phyloP scores from a whole-genome alignment of 2,329 filamentous ascomycete species.

The Neofusicoccum sp. region DNA sequence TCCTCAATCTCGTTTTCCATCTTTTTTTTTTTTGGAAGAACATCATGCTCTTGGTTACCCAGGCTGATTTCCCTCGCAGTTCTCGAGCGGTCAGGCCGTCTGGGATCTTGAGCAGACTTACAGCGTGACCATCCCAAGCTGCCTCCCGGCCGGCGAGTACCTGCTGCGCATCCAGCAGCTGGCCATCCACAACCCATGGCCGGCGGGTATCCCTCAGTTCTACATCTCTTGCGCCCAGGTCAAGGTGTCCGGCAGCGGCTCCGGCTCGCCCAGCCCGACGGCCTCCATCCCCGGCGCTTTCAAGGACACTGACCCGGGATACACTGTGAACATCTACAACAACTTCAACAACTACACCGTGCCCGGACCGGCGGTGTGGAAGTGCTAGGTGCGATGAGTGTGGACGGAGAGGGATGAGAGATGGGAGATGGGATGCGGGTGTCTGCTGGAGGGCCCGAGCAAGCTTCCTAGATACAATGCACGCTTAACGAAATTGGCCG shows the following conservation, averaged over 20 bases:
- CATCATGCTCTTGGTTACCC: too few relatives aligned
- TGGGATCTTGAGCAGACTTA: constrained; percentile 32
- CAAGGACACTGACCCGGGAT: constrained; percentile 21
- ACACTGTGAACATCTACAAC: constrained; percentile 24
- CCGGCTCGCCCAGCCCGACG: constrained; percentile 22
- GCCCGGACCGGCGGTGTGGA: too few relatives aligned
- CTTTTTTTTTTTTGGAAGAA: too few relatives aligned
- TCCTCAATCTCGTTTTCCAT: too few relatives aligned
- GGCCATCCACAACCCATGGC: constrained; percentile 11
- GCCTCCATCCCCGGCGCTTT: constrained; percentile 26
- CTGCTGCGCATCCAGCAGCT: constrained; percentile 14
- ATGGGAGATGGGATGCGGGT: not conserved
- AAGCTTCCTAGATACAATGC: too few relatives aligned
- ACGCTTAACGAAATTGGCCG: too few relatives aligned
- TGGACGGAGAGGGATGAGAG: not conserved
- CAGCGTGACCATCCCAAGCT: constrained; percentile 25
- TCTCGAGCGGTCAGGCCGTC: constrained; percentile 32
- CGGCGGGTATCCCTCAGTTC: constrained; percentile 13
- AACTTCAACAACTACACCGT: constrained; percentile 37
- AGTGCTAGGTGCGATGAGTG: too few relatives aligned
- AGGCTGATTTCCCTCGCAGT: constrained; percentile 20
- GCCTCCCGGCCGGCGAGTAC: constrained; percentile 21
- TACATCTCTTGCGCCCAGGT: constrained; percentile 25
- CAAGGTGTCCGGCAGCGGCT: constrained; percentile 23
- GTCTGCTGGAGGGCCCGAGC: too few relatives aligned